Conservation (phyloP, 805 yeast genomes). For the Yamadazyma kitorensis region DNA sequence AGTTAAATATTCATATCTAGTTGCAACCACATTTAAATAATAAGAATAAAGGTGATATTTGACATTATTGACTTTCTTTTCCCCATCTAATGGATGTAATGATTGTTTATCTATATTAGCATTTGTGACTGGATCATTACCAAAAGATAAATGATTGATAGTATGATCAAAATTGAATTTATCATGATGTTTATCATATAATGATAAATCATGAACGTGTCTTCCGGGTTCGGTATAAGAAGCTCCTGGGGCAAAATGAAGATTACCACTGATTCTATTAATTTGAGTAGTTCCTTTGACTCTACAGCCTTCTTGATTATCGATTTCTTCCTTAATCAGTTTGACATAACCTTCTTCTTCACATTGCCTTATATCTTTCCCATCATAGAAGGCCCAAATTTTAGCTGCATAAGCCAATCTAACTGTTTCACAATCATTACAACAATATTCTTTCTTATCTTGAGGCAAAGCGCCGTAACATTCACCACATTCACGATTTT, state of each 20-base stretch:
- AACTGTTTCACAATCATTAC: constrained; percentile 84
- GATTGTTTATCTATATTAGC: constrained; percentile 24
- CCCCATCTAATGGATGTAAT: constrained; percentile 69
- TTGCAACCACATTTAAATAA: constrained; percentile 85
- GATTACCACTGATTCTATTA: constrained; percentile 83
- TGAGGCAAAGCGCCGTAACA: constrained; percentile 85
- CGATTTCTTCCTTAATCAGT: constrained; percentile 53
- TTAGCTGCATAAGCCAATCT: constrained; percentile 70
- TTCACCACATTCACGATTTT: constrained; percentile 67
- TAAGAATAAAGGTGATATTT: constrained; percentile 71
- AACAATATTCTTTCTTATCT: constrained; percentile 55
- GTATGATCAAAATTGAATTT: constrained; percentile 74
- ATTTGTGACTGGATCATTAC: constrained; percentile 48
- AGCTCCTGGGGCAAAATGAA: constrained; percentile 96
- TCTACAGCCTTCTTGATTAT: constrained; percentile 77
- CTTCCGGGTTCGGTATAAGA: constrained; percentile 55
- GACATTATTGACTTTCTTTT: constrained; percentile 29
- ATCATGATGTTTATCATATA: constrained; percentile 53
- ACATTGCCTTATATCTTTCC: constrained; percentile 84
- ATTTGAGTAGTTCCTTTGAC: constrained; percentile 75
- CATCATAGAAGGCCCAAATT: constrained; percentile 91
- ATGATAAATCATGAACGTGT: constrained; percentile 84
- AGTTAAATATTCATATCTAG: constrained; percentile 71
- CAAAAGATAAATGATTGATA: constrained; percentile 82
- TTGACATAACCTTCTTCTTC: constrained; percentile 81